Evolutionary conservation across 2,329 filamentous ascomycete species (phyloP).

Genomic region (Penicillium frequentans): DNA sequence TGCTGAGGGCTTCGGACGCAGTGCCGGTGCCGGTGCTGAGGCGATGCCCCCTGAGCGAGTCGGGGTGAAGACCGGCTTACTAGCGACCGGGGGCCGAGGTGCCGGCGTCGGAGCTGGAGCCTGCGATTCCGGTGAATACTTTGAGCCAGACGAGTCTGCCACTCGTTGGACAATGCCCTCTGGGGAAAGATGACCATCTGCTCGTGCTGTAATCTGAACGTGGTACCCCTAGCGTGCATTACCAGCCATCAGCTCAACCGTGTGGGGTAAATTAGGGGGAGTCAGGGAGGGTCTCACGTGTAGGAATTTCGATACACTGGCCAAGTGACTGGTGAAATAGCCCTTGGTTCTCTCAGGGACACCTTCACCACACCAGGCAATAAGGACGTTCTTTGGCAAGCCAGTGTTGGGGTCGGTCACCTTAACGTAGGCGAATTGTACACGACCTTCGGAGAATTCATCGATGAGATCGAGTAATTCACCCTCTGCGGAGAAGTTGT

Average conservation of each 20-base stretch:
- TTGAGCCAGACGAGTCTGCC: conserved; percentile 88
- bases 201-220: conserved; percentile 93
- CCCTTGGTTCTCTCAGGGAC: conserved; percentile 98
- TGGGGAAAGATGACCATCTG: conserved; percentile 82
- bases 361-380: conserved; percentile 96
- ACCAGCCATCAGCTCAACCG: not conserved
- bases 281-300: conserved; percentile 55
- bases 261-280: not conserved
- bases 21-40: conserved; percentile 64
- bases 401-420: conserved; percentile 91
- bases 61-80: conserved; percentile 90
- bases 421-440: conserved; percentile 96
- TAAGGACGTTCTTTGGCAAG: conserved; percentile 87
- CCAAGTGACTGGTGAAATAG: conserved; percentile 94
- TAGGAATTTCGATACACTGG: conserved; percentile 84
- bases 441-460: conserved; percentile 92
- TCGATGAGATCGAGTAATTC: conserved; percentile 88
- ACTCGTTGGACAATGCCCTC: conserved; percentile 91
- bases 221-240: conserved; percentile 70
- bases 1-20: conserved; percentile 49
- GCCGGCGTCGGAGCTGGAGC: conserved; percentile 50
- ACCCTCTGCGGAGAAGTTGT: conserved; percentile 63
- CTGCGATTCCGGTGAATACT: conserved; percentile 75
- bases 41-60: conserved; percentile 58
- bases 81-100: conserved; percentile 68